phyloP scores from a whole-genome alignment of 2,329 filamentous ascomycete genomes.

The Coniella lustricola region DNA sequence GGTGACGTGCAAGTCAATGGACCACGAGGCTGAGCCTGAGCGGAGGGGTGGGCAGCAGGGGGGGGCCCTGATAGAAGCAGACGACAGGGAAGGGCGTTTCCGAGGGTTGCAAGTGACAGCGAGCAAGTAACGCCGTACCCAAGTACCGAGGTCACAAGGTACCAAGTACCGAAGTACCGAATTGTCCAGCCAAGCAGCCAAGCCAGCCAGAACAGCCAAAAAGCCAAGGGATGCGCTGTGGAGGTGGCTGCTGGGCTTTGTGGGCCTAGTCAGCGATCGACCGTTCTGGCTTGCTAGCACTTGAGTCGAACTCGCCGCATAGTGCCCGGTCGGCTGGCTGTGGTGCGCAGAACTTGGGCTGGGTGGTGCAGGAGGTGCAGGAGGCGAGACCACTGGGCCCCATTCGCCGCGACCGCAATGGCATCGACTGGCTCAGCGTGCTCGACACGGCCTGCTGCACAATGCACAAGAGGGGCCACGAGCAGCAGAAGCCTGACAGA shows the following conservation, averaged over 20 bases:
- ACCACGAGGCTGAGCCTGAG: conserved; percentile 16
- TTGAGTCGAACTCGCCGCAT: not conserved
- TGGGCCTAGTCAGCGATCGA: conserved; percentile 12
- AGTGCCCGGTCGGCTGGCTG: conserved; percentile 3
- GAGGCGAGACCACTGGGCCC: conserved; percentile 14
- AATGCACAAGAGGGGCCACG: conserved; percentile 9
- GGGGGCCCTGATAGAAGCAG: conserved; percentile 5
- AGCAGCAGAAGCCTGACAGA: conserved; percentile 15
- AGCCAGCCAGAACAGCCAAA: not conserved
- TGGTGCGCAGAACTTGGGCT: not conserved
- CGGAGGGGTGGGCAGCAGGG: conserved; percentile 7
- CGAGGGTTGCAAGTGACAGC: not conserved
- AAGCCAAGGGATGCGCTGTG: conserved; percentile 5
- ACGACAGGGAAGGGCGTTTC: not conserved
- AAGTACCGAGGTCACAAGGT: not conserved
- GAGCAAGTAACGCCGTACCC: conserved; percentile 7
- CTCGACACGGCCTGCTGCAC: conserved; percentile 2
- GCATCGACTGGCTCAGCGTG: conserved; percentile 15
- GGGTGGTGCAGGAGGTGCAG: conserved; percentile 3
- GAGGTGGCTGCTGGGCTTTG: conserved; percentile 5
- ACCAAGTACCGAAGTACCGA: not conserved
- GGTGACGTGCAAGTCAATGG: conserved; percentile 16
- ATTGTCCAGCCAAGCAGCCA: not conserved
- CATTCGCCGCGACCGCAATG: not conserved
- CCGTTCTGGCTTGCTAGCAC: conserved; percentile 12